Evolutionary conservation across 805 yeast genomes (phyloP).

Genomic region (Kuraishia cidri): DNA sequence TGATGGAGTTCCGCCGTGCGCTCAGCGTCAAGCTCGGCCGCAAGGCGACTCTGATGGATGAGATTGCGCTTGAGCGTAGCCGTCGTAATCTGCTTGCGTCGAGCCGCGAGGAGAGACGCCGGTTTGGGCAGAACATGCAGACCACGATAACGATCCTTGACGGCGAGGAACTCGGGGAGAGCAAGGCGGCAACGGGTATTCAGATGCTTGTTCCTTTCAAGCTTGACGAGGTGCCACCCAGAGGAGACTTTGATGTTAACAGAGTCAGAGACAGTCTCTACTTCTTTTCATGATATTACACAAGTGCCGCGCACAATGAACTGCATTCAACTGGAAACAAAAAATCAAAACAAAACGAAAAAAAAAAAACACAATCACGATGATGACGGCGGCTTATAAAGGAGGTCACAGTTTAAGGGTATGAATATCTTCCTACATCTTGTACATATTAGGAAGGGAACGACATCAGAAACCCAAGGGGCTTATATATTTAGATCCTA

Average conservation of each 20-base stretch:
- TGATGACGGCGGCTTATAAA: no score
- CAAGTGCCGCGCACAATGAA: no score
- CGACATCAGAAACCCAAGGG: no score
- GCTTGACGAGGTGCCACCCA: slow-evolving; percentile 66
- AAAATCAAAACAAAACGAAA: no score
- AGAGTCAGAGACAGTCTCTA: slow-evolving; percentile 67
- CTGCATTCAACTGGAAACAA: no score
- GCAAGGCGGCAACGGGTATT: slow-evolving; percentile 9
- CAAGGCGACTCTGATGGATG: slow-evolving; percentile 59
- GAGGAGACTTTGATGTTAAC: slow-evolving; percentile 78
- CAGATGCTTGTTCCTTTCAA: slow-evolving; percentile 57
- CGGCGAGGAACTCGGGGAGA: slow-evolving; percentile 11
- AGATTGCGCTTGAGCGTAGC: slow-evolving; percentile 58
- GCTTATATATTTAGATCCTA: no score
- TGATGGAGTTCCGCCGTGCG: slow-evolving; percentile 39
- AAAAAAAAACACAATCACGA: no score
- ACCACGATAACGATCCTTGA: slow-evolving; percentile 62
- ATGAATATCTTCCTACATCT: no score
- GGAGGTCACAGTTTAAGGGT: no score
- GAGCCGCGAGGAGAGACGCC: slow-evolving; percentile 35
- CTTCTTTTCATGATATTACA: slow-evolving; percentile 48
- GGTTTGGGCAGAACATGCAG: slow-evolving; percentile 42
- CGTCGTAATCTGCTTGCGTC: slow-evolving; percentile 50
- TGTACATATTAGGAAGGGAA: no score
- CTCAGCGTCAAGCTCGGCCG: slow-evolving; percentile 42